Evolutionary conservation across 2,329 filamentous ascomycete species (phyloP).

Genomic region (Monosporascus sp.): DNA sequence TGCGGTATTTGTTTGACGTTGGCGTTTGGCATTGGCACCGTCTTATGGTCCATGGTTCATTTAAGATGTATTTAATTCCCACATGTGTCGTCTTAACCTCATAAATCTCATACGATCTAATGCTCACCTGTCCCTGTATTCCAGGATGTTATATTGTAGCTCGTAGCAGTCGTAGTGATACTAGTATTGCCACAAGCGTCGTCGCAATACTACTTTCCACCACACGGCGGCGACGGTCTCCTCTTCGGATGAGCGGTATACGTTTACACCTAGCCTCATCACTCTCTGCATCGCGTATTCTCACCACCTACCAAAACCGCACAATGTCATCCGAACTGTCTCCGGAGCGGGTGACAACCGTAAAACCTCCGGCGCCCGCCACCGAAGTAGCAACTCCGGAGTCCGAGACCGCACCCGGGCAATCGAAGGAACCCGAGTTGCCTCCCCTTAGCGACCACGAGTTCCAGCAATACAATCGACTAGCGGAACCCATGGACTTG

Average conservation of each 20-base stretch:
- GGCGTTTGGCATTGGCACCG: background rate
- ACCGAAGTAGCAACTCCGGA: background rate
- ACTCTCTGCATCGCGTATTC: background rate
- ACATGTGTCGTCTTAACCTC: background rate
- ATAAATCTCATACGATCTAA: background rate
- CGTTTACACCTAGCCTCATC: background rate
- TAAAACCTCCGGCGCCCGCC: background rate
- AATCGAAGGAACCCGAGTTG: slow-evolving; percentile 34
- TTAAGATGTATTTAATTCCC: background rate
- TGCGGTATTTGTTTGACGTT: background rate
- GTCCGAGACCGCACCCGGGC: background rate
- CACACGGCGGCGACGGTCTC: background rate
- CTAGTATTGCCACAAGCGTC: background rate
- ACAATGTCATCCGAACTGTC: background rate
- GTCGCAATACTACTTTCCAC: background rate
- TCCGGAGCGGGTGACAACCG: background rate
- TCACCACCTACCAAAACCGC: background rate
- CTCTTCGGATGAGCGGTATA: background rate
- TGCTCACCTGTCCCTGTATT: background rate
- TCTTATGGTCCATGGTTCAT: background rate
- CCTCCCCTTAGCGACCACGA: slow-evolving; percentile 63
- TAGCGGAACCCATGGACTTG: slow-evolving; percentile 70
- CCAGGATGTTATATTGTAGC: background rate
- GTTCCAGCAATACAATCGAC: slow-evolving; percentile 65
- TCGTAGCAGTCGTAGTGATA: background rate